Evolutionary conservation across 805 yeast species (phyloP), one percentile per base, ranked within the genome.

Genomic region (Ogataea henricii): DNA sequence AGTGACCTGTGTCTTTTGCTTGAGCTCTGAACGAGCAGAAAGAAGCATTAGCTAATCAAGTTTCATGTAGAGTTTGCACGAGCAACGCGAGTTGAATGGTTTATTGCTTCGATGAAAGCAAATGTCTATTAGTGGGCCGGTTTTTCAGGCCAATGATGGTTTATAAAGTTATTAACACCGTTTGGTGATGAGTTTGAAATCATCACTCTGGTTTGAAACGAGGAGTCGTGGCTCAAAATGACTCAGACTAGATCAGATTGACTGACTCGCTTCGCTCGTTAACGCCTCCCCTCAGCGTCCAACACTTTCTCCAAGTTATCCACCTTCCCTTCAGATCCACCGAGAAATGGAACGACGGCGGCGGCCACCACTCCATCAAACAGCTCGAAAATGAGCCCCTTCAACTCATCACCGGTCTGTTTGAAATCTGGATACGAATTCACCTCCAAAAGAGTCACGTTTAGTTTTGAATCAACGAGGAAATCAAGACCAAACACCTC

Each of bases 401-500:
- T 87, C 57, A 92, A 71, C 6, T 78, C 85, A 13, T 71, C 78
- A 14, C 99, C 99, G 0, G 98, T 94, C 68, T 94, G 99, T 60
- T 89, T 90, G 70, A 94, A 94, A 63, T 94, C 99, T 1, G 99
- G 99, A 62, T 85, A 94, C 13, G 98, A 85, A 60, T 94, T 94
- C 38, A 90, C 88, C 65, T 94, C 98, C 35, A 92, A 68, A 22
- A 94, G 62, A 38, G 73, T 74, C 2, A 87, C 92, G 12, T 74
- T 64, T 18, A 66, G 62, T 25, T 79, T 70, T 2, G 67, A 69
- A 56, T 82, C 83, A 14, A 94, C 87, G 46, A 94, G 66, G 65
- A 90, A 91, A 64, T 94, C 99, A 13, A 94, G 72, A 0, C 99
- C 99, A 63, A 77, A 94, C 6, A 89, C 75, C 65, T 94, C 99